Base-by-base conservation (phyloP, 2,329 filamentous ascomycete species). In the Penicillium italicum region DNA sequence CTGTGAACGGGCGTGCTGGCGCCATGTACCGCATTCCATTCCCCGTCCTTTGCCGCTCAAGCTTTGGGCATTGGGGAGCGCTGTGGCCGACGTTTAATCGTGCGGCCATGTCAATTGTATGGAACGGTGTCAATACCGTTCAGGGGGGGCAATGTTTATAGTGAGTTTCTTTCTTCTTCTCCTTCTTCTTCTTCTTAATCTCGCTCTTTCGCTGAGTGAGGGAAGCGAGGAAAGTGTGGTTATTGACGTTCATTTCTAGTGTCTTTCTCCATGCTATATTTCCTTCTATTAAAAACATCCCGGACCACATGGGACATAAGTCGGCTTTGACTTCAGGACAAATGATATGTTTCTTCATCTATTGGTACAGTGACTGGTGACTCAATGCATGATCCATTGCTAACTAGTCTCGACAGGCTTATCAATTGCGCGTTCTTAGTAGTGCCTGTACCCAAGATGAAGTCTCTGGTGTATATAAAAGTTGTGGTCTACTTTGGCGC, bases 41-140 rank as follows among this genome's bases (percentile, higher is more conserved):
- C 56, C 76, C 77, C 7, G 72, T 78, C 7, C 55, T 77, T 16
- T 74, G 71, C 61, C 72, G 77, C 37, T 65, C 75, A 1, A 69
- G 74, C 0, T 80, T 78, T 59, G 77, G 77, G 6, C 62, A 77
- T 1, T 79, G 73, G 56, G 77, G 77, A 24, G 75, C 75, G 0
- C 72, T 72, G 63, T 80, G 77, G 76, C 77, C 77, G 1, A 64
- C 60, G 7, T 58, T 65, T 4, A 66, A 66, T 42, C 60, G 77
- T 18, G 77, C 75, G 7, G 72, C 76, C 14, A 77, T 78, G 74
- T 69, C 76, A 2, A 74, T 77, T 49, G 75, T 79, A 5, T 79
- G 76, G 76, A 76, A 76, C 43, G 76, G 76, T 2, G 74, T 78
- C 1, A 77, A 76, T 42, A 64, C 66, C 0, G 70, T 72, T 0